Base-by-base conservation (phyloP, 1,284 basidiomycete genomes). In the Pseudozyma sp. region DNA sequence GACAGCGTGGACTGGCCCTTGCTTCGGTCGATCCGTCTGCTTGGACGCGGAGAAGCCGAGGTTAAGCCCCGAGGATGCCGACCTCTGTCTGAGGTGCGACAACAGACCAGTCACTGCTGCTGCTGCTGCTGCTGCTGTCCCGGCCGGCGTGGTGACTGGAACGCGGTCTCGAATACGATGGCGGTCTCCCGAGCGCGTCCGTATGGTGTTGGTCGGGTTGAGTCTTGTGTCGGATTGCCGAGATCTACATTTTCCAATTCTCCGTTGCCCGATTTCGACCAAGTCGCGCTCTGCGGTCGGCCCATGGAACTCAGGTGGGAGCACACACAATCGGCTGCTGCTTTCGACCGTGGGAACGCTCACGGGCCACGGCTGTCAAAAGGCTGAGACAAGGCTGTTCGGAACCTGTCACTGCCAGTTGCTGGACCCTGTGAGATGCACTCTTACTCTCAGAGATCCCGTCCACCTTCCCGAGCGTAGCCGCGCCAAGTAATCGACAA, bases 101-200 rank as follows among this genome's bases (percentile, higher is more conserved):
- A 37, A 42, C 40, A 42, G 40, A 42, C 11, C 43, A 8, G 43
- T 16, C 29, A 29, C 14, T 29, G 17, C 24, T 37, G 43, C 4
- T 43, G 52, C 30, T 46, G 29, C 14, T 7, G 34, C 24, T 37
- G 19, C 13, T 35, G 35, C 35, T 37, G 35, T 14, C 10, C 8
- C 14, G 2, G 35, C 35, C 24, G 4, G 24, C 24, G 24, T 24
- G 24, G 24, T 24, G 24, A 24, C 24, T 24, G 2, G 24, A 30
- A 53, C 52, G 59, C 53, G 59, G 34, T 62, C 52, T 62, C 44
- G 60, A 37, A 55, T 63, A 47, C 56, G 60, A 63, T 63, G 54
- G 59, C 53, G 31, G 57, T 37, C 5, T 42, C 5, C 19, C 19
- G 37, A 44, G 35, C 40, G 59, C 52, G 34, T 40, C 30, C 5